Evolutionary conservation across 176 grass and related monocot genomes (phyloP).

Genomic region (Carex parvula): DNA sequence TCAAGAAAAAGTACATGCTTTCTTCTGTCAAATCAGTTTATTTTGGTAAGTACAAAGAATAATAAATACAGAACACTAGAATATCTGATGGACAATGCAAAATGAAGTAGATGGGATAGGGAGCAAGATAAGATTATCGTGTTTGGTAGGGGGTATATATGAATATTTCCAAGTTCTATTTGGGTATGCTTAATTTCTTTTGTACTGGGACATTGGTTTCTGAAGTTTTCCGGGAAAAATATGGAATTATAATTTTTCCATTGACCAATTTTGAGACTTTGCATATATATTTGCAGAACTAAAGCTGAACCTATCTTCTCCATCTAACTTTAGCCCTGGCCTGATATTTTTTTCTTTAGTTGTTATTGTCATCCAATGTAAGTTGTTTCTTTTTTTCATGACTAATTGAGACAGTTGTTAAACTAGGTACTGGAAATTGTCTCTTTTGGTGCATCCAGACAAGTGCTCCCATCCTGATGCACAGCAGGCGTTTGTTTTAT

Average conservation of each 20-base stretch:
- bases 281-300: not conserved
- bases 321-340: not conserved
- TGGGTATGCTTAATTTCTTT: conserved; percentile 11
- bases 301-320: conserved; percentile 4
- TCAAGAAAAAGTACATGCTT: conserved; percentile 80
- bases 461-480: conserved; percentile 93
- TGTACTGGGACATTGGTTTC: not conserved
- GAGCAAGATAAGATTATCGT: not conserved
- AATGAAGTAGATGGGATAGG: conserved; percentile 4
- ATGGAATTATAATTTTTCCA: not conserved
- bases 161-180: not conserved
- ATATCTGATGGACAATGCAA: not conserved
- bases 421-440: conserved; percentile 93
- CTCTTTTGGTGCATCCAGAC: conserved; percentile 89
- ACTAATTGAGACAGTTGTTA: not conserved
- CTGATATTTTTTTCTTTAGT: not conserved
- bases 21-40: not conserved
- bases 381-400: conserved; percentile 16
- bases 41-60: not conserved
- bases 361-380: not conserved
- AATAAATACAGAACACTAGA: not conserved
- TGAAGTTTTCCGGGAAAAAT: not conserved
- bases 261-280: not conserved
- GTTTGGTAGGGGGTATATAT: not conserved
- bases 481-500: conserved; percentile 81